Base-by-base conservation (phyloP, 352 stramenopile genomes). In the Hyaloperonospora arabidopsidis region DNA sequence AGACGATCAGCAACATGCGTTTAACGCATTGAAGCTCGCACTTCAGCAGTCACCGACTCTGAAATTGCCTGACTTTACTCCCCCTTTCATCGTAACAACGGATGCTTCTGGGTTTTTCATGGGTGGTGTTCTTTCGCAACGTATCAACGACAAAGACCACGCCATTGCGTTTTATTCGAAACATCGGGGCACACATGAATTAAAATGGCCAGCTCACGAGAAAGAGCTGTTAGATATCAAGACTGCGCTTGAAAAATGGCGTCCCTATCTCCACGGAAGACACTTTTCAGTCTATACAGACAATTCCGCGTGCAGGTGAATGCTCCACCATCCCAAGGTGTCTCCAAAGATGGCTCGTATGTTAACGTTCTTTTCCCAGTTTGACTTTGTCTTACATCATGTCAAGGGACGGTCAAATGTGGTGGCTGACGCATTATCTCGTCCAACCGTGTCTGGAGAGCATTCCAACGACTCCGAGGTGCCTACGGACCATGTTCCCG, bases 311-410 rank as follows among this genome's bases (percentile, higher is more conserved):
- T 51, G 29, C 18, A 28, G 50, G 8, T 57, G 51, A 29, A 39
- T 51, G 34, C 28, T 57, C 18, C 41, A 49, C 22, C 41, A 57
- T 29, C 51, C 51, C 5, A 45, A 51, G 2, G 51, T 57, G n/a
- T 57, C 29, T 6, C 1, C 39, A 4, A 56, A 49, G 25, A 14
- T 56, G 15, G 49, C 49, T 29, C 49, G 49, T 21, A 47, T 54
- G 15, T 40, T 54, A 15, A 54, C 49, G 13, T 54, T 54, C 49
- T 54, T 54, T 22, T 40, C 36, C 21, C 21, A 54, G 22, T 54
- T 54, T n/a, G 47, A 53, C 34, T 45, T 53, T 40, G 38, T 40
- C 1, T 29, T 48, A 38, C 49, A 54, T 41, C 22, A 48, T 29
- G 19, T 48, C 7, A 47, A 48, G 47, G 36, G 49, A 14, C 14